Conservation (phyloP, 2,329 filamentous ascomycete genomes). For the Tolypocladium pustulatum region DNA sequence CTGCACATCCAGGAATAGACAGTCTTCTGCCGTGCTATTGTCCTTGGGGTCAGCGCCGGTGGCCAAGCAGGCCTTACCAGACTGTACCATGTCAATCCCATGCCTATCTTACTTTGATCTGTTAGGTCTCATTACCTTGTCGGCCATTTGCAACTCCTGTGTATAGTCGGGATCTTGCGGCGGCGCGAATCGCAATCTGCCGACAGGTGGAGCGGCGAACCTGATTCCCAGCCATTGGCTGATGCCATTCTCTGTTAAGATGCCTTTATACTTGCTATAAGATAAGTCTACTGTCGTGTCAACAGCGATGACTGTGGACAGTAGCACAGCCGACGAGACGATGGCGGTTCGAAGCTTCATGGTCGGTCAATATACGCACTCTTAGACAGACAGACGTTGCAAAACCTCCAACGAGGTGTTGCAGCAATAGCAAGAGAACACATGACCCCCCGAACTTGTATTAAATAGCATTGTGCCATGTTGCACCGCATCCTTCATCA, state of each 20-base stretch:
- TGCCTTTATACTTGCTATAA: slow-evolving; percentile 57
- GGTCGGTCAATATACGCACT: not conserved
- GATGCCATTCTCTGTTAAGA: slow-evolving; percentile 42
- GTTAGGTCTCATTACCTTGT: slow-evolving; percentile 33
- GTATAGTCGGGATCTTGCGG: slow-evolving; percentile 49
- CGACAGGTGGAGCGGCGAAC: slow-evolving; percentile 61
- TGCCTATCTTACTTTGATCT: not conserved
- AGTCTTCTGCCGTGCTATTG: slow-evolving; percentile 45
- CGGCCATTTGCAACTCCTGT: slow-evolving; percentile 38
- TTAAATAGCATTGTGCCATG: not conserved
- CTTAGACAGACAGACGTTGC: not conserved
- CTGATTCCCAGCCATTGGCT: slow-evolving; percentile 66
- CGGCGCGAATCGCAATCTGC: slow-evolving; percentile 53
- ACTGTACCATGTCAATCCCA: not conserved
- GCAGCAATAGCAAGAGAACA: not conserved
- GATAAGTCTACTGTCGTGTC: slow-evolving; percentile 43
- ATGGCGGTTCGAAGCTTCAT: not conserved
- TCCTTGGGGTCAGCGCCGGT: slow-evolving; percentile 15
- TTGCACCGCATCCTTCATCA: not conserved
- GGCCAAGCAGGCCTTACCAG: slow-evolving; percentile 14
- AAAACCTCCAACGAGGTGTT: no score
- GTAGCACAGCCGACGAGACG: not conserved
- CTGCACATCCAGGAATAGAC: slow-evolving; percentile 57
- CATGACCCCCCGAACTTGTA: not conserved
- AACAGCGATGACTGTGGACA: slow-evolving; percentile 8